Percentiles rank a stretch among this genome's conserved stretches.
phyloP scores from a whole-genome alignment of 2,329 filamentous ascomycete genomes.

The Elsinoe perseae region DNA sequence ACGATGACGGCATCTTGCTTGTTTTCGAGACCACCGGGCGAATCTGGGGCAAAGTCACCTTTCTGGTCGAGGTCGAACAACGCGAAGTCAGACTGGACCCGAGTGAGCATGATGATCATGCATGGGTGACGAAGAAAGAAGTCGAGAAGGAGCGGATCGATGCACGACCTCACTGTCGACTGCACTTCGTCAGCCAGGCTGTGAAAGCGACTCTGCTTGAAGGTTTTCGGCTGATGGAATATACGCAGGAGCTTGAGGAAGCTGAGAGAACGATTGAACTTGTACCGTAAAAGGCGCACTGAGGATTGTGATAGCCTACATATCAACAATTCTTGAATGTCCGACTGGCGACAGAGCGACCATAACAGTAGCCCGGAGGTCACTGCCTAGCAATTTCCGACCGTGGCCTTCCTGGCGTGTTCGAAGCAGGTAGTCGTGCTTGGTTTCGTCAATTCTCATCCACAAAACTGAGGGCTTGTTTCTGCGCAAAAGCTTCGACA shows the following conservation, averaged over 20 bases:
- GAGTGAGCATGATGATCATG: background rate
- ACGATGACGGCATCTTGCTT: background rate
- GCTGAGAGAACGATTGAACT: too few species aligned
- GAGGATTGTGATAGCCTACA: too few species aligned
- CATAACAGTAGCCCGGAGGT: too few species aligned
- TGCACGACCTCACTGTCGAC: background rate
- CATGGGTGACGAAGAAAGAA: background rate
- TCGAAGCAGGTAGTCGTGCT: background rate
- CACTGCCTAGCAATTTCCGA: too few species aligned
- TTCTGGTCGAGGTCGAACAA: background rate
- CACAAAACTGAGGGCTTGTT: constrained; percentile 31
- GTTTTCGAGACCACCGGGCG: background rate
- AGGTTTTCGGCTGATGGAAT: background rate
- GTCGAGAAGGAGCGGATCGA: background rate
- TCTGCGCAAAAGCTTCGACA: constrained; percentile 28
- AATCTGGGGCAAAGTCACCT: background rate
- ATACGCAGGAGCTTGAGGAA: background rate
- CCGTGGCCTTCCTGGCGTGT: background rate
- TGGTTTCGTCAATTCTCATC: constrained; percentile 19
- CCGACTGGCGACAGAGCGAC: too few species aligned
- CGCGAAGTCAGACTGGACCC: background rate
- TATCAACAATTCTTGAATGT: too few species aligned
- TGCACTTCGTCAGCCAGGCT: background rate
- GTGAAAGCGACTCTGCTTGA: background rate
- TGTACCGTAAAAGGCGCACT: too few species aligned